Conservation (phyloP, 768 basidiomycete genomes). For the Mycena filopes region DNA sequence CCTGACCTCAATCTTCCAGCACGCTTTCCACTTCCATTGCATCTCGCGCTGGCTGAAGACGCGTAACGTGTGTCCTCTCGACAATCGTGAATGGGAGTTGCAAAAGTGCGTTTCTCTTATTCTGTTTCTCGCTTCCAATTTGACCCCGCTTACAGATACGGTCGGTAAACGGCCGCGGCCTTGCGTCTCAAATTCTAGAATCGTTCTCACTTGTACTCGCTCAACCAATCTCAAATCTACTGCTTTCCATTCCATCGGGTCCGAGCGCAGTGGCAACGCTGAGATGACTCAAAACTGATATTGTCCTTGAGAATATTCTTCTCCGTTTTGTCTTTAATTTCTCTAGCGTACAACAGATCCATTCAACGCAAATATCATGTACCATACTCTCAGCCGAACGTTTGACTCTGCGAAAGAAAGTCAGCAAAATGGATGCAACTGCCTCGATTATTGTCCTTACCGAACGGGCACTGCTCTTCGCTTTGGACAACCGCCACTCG, state of each 20-base stretch:
- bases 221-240: neutral
- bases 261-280: no score
- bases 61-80: constrained; percentile 92
- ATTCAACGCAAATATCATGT: neutral
- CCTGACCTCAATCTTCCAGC: constrained; percentile 57
- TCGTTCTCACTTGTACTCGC: constrained; percentile 11
- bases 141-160: constrained; percentile 47
- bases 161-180: constrained; percentile 44
- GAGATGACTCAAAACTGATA: no score
- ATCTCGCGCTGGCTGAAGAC: constrained; percentile 99
- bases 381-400: constrained; percentile 72
- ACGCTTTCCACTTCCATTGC: constrained; percentile 99
- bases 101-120: constrained; percentile 78
- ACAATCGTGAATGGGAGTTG: constrained; percentile 97
- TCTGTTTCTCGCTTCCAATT: neutral
- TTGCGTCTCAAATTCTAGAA: constrained; percentile 24
- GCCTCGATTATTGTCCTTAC: constrained; percentile 12
- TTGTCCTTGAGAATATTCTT: neutral
- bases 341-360: constrained; percentile 1
- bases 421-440: constrained; percentile 11
- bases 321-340: neutral
- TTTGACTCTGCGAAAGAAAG: constrained; percentile 73
- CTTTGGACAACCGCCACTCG: constrained; percentile 93
- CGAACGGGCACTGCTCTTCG: constrained; percentile 91
- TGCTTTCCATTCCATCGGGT: neutral